phyloP scores from a whole-genome alignment of 139 green algal species.

The Marvania coccoides region DNA sequence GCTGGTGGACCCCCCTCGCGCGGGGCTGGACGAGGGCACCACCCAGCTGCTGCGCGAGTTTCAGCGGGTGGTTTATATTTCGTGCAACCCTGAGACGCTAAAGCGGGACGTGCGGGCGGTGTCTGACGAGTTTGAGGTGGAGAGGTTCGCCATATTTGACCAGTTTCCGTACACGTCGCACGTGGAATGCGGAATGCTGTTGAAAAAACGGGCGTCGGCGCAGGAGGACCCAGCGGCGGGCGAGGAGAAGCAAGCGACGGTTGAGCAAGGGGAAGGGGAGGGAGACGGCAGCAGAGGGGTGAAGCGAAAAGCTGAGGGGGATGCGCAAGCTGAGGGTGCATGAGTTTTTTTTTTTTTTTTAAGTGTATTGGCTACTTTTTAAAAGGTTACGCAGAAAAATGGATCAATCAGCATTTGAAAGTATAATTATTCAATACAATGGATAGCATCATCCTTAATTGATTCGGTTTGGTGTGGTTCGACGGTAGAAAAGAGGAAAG shows the following conservation, averaged over 20 bases:
- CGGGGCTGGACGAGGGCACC: conserved; percentile 44
- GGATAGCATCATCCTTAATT: too few relatives aligned
- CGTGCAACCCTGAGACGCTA: conserved; percentile 77
- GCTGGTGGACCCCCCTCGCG: conserved; percentile 78
- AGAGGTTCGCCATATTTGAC: conserved; percentile 84
- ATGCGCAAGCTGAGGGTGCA: too few relatives aligned
- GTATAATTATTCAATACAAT: too few relatives aligned
- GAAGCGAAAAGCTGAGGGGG: conserved; percentile 12
- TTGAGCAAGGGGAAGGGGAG: neutral
- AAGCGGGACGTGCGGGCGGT: conserved; percentile 19
- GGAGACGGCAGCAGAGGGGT: neutral
- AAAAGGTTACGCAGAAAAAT: too few relatives aligned
- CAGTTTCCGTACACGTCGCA: conserved; percentile 93
- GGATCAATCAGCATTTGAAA: too few relatives aligned
- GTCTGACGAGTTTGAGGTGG: conserved; percentile 45
- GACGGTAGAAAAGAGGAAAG: too few relatives aligned
- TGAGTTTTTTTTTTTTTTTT: too few relatives aligned
- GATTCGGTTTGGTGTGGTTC: too few relatives aligned
- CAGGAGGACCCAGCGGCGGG: neutral
- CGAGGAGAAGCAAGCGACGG: neutral
- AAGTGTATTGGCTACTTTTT: too few relatives aligned
- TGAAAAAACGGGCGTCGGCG: conserved; percentile 46
- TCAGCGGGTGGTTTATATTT: conserved; percentile 84
- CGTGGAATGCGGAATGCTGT: conserved; percentile 71
- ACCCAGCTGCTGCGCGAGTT: conserved; percentile 60